These are phyloP conservation scores for Vaccinium darrowii DNA, from an alignment of 148 eudicot species.

Conservation along the genomic window DNA sequence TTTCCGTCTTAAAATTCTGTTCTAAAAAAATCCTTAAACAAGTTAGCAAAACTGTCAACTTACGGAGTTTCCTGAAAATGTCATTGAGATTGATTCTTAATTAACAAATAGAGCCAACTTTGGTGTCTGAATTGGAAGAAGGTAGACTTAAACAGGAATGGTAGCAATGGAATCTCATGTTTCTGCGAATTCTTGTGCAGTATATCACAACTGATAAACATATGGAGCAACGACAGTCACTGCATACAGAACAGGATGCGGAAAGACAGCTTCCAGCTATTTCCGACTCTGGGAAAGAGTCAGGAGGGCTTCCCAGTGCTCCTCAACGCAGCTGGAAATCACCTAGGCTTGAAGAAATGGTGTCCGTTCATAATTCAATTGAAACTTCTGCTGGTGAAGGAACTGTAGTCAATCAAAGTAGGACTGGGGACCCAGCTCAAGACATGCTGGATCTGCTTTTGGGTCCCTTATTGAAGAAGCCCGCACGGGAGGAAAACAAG, in stretches of 20 bases:
- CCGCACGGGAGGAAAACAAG: constrained; percentile 30
- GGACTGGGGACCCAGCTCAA: constrained; percentile 47
- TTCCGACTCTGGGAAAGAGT: constrained; percentile 11
- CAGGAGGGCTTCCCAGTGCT: constrained; percentile 16
- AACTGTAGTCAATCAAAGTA: constrained; percentile 19
- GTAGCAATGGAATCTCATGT: neutral
- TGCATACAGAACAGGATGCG: constrained; percentile 16
- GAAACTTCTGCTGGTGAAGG: constrained; percentile 25
- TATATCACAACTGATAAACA: constrained; percentile 36
- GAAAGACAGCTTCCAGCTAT: constrained; percentile 16
- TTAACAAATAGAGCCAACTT: neutral
- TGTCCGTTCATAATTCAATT: constrained; percentile 15
- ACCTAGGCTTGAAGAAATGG: constrained; percentile 20
- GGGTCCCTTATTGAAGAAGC: constrained; percentile 51
- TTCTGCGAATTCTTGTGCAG: constrained; percentile 32
- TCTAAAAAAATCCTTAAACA: neutral
- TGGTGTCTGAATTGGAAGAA: neutral
- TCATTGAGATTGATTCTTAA: neutral
- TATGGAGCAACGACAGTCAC: constrained; percentile 22
- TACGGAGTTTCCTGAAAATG: neutral
- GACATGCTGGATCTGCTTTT: constrained; percentile 68
- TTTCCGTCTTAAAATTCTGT: neutral
- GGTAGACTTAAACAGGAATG: neutral
- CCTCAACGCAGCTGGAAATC: constrained; percentile 17
- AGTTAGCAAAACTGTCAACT: neutral